Percentiles rank a stretch among this genome's conserved stretches.
phyloP scores from a whole-genome alignment of 345 rosid species.

The Populus euphratica region DNA sequence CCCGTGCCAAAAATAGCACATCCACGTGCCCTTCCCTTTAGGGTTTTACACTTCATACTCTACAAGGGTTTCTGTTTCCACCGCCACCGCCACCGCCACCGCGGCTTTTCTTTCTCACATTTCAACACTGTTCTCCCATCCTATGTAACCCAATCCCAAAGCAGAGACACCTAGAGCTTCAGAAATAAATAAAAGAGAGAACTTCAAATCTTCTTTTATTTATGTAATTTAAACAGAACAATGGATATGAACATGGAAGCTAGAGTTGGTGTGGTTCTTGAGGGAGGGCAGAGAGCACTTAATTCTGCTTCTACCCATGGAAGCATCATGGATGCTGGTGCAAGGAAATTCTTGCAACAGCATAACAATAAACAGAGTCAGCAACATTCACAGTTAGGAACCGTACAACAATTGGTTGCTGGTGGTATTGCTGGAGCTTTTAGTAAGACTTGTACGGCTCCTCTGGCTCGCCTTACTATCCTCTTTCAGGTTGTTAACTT shows the following conservation, averaged over 20 bases:
- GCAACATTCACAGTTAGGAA: constrained; percentile 56
- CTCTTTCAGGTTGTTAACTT: constrained; percentile 64
- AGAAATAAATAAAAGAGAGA: not conserved
- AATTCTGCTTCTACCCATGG: constrained; percentile 54
- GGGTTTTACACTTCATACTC: not conserved
- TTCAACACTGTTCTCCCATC: not conserved
- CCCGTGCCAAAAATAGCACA: not conserved
- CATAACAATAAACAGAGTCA: constrained; percentile 18
- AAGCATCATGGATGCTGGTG: constrained; percentile 52
- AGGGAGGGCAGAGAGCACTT: constrained; percentile 65
- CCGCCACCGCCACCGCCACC: not conserved
- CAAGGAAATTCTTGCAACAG: constrained; percentile 51
- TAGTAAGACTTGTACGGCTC: constrained; percentile 97
- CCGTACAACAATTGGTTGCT: constrained; percentile 66
- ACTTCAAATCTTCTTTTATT: not conserved
- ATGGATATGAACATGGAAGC: constrained; percentile 53
- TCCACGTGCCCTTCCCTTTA: not conserved
- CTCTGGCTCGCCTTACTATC: constrained; percentile 93
- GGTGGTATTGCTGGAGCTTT: constrained; percentile 97
- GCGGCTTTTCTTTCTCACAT: not conserved
- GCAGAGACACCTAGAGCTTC: not conserved
- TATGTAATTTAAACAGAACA: not conserved
- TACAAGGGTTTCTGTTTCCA: not conserved
- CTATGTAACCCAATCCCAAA: not conserved
- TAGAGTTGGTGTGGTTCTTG: constrained; percentile 71